These are phyloP conservation scores for Seiridium unicorne DNA, from an alignment of 2,329 filamentous ascomycete species.

Conservation along the genomic window DNA sequence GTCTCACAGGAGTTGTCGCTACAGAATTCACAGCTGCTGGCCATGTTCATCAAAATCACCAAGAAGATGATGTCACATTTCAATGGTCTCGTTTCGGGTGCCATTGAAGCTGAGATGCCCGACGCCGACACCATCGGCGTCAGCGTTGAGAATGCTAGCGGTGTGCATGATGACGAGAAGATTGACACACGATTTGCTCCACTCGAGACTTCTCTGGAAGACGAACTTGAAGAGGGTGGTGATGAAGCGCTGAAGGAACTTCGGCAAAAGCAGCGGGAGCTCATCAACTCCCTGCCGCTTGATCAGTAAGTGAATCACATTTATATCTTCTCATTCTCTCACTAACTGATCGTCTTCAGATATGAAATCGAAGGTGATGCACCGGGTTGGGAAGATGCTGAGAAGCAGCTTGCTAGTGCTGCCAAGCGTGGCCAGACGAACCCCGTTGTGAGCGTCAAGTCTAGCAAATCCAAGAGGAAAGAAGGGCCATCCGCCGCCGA, in stretches of 20 bases:
- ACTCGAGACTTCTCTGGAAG: conserved; percentile 68
- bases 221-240: conserved; percentile 82
- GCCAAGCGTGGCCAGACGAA: conserved; percentile 54
- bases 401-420: conserved; percentile 68
- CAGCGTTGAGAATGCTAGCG: conserved; percentile 57
- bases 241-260: conserved; percentile 71
- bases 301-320: conserved; percentile 65
- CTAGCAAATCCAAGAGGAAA: conserved; percentile 75
- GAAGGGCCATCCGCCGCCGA: conserved; percentile 56
- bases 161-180: conserved; percentile 68
- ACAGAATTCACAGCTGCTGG: conserved; percentile 75
- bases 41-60: conserved; percentile 96
- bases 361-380: conserved; percentile 65
- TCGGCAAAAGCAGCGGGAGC: conserved; percentile 76
- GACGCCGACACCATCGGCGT: conserved; percentile 55
- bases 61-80: conserved; percentile 84
- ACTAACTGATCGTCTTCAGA: conserved; percentile 32
- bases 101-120: conserved; percentile 67
- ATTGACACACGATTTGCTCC: conserved; percentile 67
- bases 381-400: conserved; percentile 66
- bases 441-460: conserved; percentile 77
- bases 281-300: conserved; percentile 88
- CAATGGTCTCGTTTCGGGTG: conserved; percentile 69
- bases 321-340: not conserved
- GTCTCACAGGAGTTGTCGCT: conserved; percentile 77